phyloP scores from a whole-genome alignment of 768 basidiomycete species.

The Albatrellus ellisii region DNA sequence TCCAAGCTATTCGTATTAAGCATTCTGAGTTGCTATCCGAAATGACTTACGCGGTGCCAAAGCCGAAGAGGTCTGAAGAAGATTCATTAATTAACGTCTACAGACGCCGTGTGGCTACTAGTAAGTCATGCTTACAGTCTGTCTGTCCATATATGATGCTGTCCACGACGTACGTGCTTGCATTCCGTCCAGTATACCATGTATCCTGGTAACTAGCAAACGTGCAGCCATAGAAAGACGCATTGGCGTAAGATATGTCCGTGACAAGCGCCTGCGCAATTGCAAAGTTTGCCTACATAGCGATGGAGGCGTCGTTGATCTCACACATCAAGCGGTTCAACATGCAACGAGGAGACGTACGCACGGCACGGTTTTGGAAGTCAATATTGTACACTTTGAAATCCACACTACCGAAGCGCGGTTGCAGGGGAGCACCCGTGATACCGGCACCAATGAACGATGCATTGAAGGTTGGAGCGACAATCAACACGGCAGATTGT shows the following conservation, averaged over 20 bases:
- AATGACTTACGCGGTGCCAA: constrained; percentile 39
- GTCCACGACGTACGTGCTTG: constrained; percentile 45
- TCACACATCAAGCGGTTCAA: neutral
- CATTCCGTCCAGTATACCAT: constrained; percentile 48
- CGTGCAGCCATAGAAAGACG: constrained; percentile 51
- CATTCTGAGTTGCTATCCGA: neutral
- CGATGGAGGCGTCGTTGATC: neutral
- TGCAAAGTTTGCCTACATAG: constrained; percentile 36
- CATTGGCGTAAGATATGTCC: constrained; percentile 50
- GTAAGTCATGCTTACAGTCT: constrained; percentile 44
- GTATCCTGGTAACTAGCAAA: constrained; percentile 56
- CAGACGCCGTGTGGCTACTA: neutral
- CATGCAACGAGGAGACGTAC: neutral
- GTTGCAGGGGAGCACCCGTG: constrained; percentile 39
- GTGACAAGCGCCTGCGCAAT: constrained; percentile 52
- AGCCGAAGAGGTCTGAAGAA: constrained; percentile 39
- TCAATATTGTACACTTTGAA: constrained; percentile 59
- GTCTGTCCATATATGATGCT: constrained; percentile 51
- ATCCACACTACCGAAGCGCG: constrained; percentile 38
- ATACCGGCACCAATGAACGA: constrained; percentile 49
- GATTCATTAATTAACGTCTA: neutral
- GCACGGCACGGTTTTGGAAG: constrained; percentile 52
- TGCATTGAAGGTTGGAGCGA: constrained; percentile 42
- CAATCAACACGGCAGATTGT: constrained; percentile 41
- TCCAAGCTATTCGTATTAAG: neutral